Base-by-base conservation (phyloP, 768 basidiomycete species). In the Fomitopsis serialis region DNA sequence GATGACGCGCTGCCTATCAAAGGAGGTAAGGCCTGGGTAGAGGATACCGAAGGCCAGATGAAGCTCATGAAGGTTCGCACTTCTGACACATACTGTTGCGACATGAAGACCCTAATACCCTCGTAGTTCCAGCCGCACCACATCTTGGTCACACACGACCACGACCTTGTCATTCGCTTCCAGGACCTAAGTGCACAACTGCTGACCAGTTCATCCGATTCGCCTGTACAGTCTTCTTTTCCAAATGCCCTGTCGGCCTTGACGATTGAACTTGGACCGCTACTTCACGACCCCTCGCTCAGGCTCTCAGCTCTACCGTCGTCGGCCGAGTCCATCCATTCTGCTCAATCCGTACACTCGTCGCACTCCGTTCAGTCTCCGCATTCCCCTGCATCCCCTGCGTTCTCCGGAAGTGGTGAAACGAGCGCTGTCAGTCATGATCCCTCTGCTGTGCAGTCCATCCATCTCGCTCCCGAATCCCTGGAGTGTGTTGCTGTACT, bases 181-280 rank as follows among this genome's bases (percentile, higher is more conserved):
- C 81, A 82, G 58, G 92, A 96, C 65, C 67, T 85, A 40, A 90
- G 89, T 50, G 76, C 82, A 3, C 84, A 87, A 25, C 73, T 92
- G 2, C 69, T 91, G 2, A 70, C 80, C 34, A 68, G 70, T 44
- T 67, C 69, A 6, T 72, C 75, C 3, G 71, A 59, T 12, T 22
- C 73, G 10, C 80, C 85, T 3, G 65, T 91, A 1, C 68, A 76
- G 23, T 72, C 77, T 50, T 75, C 82, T 53, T 93, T 82, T 60
- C 92, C 92, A 0, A 73, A 75, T n/a, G 70, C 78, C 1, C 72
- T 91, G 9, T 76, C 78, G 5, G 72, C 77, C 17, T 74, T 92
- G 23, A 83, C 78, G 2, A 79, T 92, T 47, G 77, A 85, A 36
- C 60, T 90, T 9, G 69, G 72, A 24, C 60, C 70, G 9, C 58